Conservation (phyloP, 352 stramenopile species). For the Pythium plurisporium region DNA sequence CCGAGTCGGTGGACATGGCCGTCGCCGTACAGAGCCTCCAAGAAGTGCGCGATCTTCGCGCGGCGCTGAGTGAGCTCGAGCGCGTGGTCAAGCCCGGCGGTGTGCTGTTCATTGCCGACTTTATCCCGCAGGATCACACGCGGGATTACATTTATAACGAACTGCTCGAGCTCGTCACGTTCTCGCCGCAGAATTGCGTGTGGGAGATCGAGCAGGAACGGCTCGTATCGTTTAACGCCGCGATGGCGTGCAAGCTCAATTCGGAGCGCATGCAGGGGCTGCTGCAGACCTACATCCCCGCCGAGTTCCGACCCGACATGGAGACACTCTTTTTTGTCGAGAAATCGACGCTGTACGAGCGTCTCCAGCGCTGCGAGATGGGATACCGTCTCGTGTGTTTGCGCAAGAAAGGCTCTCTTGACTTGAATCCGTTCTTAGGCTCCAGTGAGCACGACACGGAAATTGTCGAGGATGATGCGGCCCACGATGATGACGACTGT, state of each 20-base stretch:
- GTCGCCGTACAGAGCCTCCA: conserved; percentile 61
- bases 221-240: conserved; percentile 21
- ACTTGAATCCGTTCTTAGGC: conserved; percentile 11
- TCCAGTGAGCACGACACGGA: conserved; percentile 22
- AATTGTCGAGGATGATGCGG: conserved; percentile 17
- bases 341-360: conserved; percentile 16
- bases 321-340: conserved; percentile 29
- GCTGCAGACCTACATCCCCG: conserved; percentile 15
- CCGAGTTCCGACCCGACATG: conserved; percentile 22
- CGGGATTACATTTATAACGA: conserved; percentile 22
- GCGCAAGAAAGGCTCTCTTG: conserved; percentile 13
- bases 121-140: conserved; percentile 35
- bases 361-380: conserved; percentile 20
- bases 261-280: conserved; percentile 17
- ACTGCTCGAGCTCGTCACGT: conserved; percentile 18
- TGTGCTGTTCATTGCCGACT: conserved; percentile 60
- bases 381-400: conserved; percentile 27
- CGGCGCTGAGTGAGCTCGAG: conserved; percentile 45
- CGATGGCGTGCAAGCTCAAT: conserved; percentile 26
- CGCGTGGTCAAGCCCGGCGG: conserved; percentile 60
- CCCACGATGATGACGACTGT: conserved; percentile 22
- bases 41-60: conserved; percentile 44
- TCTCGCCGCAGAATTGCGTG: conserved; percentile 2
- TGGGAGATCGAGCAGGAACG: conserved; percentile 26
- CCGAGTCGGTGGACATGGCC: conserved; percentile 50